Conservation (phyloP, 495 filamentous ascomycete genomes). For the Chaetomium cochliodes region DNA sequence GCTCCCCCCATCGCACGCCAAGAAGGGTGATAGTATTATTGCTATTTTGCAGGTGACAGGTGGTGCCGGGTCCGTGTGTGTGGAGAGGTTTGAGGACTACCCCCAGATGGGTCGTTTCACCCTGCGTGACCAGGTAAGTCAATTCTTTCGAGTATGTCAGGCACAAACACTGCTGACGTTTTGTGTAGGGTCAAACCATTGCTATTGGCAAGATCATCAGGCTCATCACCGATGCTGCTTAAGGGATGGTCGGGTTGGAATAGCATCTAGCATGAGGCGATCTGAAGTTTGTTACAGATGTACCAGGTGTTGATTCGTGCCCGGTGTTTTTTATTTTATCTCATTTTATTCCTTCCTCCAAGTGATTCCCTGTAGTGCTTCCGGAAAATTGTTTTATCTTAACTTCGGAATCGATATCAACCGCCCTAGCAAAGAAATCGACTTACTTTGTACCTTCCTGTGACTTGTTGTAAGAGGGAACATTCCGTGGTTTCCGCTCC, state of each 20-base stretch:
- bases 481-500: too few species aligned
- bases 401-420: too few species aligned
- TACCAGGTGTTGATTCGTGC: neutral
- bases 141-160: conserved; percentile 21
- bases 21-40: conserved; percentile 89
- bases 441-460: too few species aligned
- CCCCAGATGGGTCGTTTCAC: conserved; percentile 93
- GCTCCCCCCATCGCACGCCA: conserved; percentile 85
- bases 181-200: conserved; percentile 81
- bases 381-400: too few species aligned
- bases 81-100: conserved; percentile 92
- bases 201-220: conserved; percentile 96
- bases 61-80: conserved; percentile 80
- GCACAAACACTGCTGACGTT: conserved; percentile 25
- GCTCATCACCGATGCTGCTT: conserved; percentile 51
- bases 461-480: too few species aligned
- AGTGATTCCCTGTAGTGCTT: too few species aligned
- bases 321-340: neutral
- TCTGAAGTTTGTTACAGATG: neutral
- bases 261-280: neutral
- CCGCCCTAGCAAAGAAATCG: too few species aligned
- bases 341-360: too few species aligned
- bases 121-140: conserved; percentile 79
- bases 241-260: conserved; percentile 7
- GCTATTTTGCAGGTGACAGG: conserved; percentile 83